A percentile compares a stretch with the other conserved stretches of the same genome.
phyloP scores from a whole-genome alignment of 2,329 filamentous ascomycete genomes.

The Colletotrichum orchidophilum region DNA sequence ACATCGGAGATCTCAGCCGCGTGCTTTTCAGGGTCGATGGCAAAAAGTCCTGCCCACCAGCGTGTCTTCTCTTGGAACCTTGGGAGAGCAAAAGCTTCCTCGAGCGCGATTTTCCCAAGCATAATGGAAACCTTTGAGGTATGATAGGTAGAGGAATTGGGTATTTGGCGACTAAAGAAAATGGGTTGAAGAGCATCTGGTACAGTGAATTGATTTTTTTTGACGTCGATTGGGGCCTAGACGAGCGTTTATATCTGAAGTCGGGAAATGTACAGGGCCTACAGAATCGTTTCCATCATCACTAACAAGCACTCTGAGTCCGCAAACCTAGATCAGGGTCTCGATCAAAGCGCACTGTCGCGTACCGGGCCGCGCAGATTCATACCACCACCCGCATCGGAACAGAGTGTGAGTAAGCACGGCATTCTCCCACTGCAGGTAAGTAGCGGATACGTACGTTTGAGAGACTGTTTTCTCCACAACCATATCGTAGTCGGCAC shows the following conservation, averaged over 20 bases:
- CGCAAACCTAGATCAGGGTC: not conserved
- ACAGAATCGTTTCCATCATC: not conserved
- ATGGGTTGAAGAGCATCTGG: too few species aligned
- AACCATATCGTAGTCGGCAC: not conserved
- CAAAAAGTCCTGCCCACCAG: constrained; percentile 40
- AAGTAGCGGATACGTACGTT: not conserved
- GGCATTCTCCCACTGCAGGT: too few species aligned
- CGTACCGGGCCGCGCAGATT: not conserved
- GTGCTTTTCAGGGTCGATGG: constrained; percentile 1
- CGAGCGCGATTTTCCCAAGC: constrained; percentile 69
- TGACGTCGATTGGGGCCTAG: too few species aligned
- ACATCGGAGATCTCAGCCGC: constrained; percentile 55
- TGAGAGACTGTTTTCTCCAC: not conserved
- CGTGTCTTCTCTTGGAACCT: constrained; percentile 4
- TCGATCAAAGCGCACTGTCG: not conserved
- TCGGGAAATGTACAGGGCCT: not conserved
- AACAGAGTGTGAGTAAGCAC: too few species aligned
- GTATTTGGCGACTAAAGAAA: not conserved
- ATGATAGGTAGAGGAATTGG: not conserved
- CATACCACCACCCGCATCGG: not conserved
- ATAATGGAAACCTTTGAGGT: constrained; percentile 44
- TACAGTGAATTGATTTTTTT: too few species aligned
- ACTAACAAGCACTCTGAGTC: not conserved
- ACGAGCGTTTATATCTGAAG: not conserved
- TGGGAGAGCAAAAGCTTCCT: constrained; percentile 68